These are phyloP conservation scores for Diaporthe longicolla DNA, from an alignment of 2,329 filamentous ascomycete species.

Conservation along the genomic window DNA sequence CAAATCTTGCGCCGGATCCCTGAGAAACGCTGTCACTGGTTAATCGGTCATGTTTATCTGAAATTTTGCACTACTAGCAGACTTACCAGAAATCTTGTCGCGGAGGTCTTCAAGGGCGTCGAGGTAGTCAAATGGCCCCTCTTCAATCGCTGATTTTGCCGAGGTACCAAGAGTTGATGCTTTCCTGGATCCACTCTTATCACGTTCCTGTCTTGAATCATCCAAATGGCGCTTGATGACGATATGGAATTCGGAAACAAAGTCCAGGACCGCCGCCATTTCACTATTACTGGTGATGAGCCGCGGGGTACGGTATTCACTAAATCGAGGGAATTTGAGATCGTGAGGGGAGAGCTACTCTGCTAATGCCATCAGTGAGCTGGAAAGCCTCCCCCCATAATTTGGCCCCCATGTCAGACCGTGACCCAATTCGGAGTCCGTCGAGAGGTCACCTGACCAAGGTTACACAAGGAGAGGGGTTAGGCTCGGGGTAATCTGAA, in stretches of 20 bases:
- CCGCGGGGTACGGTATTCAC: background rate
- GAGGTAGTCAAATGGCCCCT: background rate
- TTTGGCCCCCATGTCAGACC: background rate
- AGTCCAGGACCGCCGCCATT: background rate
- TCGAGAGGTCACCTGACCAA: background rate
- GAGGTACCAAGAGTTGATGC: background rate
- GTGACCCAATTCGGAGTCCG: background rate
- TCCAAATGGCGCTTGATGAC: background rate
- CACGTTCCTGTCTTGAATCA: background rate
- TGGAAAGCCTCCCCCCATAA: background rate
- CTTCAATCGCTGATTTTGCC: background rate
- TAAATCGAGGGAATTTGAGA: background rate
- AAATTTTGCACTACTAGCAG: background rate
- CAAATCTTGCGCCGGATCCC: background rate
- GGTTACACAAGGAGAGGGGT: background rate
- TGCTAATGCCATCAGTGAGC: background rate
- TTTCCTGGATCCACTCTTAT: background rate
- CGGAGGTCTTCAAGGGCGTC: background rate
- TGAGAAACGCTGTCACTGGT: background rate
- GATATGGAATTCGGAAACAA: background rate
- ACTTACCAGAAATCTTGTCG: background rate
- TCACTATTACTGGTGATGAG: background rate
- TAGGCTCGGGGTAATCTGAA: background rate
- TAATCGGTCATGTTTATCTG: rapidly evolving
- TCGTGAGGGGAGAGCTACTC: background rate